phyloP scores from a whole-genome alignment of 2,329 filamentous ascomycete genomes.

The Diplodia mutila region DNA sequence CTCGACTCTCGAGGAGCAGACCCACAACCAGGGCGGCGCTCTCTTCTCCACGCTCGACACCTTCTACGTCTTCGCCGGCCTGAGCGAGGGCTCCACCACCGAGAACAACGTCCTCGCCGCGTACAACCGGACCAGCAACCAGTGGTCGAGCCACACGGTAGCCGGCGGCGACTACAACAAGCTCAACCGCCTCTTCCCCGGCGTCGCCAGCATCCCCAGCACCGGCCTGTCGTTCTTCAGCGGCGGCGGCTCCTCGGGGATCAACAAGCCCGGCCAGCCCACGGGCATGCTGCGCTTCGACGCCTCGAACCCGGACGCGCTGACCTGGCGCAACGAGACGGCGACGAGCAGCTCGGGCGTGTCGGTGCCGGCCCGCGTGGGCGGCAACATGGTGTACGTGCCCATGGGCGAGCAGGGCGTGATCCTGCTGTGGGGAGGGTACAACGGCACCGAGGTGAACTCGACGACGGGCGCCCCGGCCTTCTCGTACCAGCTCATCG shows the following conservation, averaged over 20 bases:
- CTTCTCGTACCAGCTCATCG: not conserved
- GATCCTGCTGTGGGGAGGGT: conserved; percentile 3
- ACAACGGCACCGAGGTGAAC: conserved; percentile 7
- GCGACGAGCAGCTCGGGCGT: not conserved
- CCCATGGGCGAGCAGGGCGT: conserved; percentile 20
- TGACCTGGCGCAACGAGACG: conserved; percentile 18
- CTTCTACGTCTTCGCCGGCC: conserved; percentile 13
- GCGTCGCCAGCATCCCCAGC: not conserved
- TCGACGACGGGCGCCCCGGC: not conserved
- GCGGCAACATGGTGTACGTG: conserved; percentile 4
- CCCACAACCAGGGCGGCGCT: not conserved
- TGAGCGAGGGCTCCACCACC: not conserved
- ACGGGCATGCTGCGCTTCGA: conserved; percentile 17
- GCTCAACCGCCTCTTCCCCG: conserved; percentile 7
- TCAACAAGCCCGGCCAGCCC: not conserved
- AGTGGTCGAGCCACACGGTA: conserved; percentile 1
- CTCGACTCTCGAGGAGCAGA: not conserved
- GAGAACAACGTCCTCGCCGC: not conserved
- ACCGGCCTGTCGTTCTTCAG: conserved; percentile 15
- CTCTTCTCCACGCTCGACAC: conserved; percentile 5
- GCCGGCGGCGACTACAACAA: conserved; percentile 12
- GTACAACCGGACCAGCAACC: conserved; percentile 1
- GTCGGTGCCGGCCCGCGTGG: not conserved
- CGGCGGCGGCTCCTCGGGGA: not conserved
- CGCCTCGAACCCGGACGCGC: not conserved